phyloP scores from a whole-genome alignment of 257 asterid species.

The Nemophila menziesii region DNA sequence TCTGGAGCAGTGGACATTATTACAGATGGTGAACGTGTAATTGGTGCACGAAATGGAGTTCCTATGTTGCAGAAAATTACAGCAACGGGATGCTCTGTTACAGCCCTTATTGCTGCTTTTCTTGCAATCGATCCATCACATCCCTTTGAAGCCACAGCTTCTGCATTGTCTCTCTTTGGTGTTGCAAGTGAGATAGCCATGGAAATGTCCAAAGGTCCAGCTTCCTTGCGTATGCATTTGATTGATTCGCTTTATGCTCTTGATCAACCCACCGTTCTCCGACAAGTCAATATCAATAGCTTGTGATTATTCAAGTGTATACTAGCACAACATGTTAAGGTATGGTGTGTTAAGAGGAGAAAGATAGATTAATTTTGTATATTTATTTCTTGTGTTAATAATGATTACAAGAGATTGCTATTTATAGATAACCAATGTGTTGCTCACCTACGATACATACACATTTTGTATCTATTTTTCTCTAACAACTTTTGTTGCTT shows the following conservation, averaged over 20 bases:
- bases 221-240: slow-evolving; percentile 56
- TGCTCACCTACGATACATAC: too few relatives aligned
- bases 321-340: background rate
- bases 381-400: too few relatives aligned
- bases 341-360: too few relatives aligned
- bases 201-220: slow-evolving; percentile 64
- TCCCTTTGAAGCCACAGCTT: slow-evolving; percentile 65
- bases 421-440: too few relatives aligned
- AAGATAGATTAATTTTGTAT: too few relatives aligned
- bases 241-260: slow-evolving; percentile 61
- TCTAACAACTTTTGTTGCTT: too few relatives aligned
- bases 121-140: slow-evolving; percentile 50
- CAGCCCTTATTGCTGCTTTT: slow-evolving; percentile 77
- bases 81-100: slow-evolving; percentile 85
- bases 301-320: slow-evolving; percentile 13
- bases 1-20: slow-evolving; percentile 75
- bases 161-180: slow-evolving; percentile 78
- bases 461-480: too few relatives aligned
- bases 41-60: slow-evolving; percentile 68
- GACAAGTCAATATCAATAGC: slow-evolving; percentile 26
- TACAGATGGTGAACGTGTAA: slow-evolving; percentile 57
- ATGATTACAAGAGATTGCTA: too few relatives aligned
- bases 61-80: slow-evolving; percentile 79
- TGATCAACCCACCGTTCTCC: slow-evolving; percentile 28
- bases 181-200: slow-evolving; percentile 59